Conservation (phyloP, 352 stramenopile genomes). For the Blastocystis sp. region DNA sequence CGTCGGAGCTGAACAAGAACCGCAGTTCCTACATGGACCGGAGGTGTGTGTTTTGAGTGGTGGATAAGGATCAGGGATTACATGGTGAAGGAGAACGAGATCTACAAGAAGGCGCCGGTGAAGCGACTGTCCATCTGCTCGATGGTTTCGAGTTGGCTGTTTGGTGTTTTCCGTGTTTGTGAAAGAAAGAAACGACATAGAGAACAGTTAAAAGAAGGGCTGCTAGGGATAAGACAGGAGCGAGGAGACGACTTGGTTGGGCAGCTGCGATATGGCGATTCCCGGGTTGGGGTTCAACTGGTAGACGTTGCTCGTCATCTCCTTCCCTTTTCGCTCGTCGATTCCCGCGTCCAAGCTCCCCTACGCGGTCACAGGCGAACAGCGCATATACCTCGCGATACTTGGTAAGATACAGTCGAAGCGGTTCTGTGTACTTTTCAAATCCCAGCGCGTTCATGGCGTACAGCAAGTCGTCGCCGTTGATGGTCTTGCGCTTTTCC, state of each 20-base stretch:
- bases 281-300: background rate
- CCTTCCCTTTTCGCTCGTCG: background rate
- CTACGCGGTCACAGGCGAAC: background rate
- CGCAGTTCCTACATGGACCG: background rate
- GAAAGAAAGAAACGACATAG: background rate
- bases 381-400: conserved; percentile 83
- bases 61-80: background rate
- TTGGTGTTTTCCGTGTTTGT: conserved; percentile 34
- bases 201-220: background rate
- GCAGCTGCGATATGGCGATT: background rate
- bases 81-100: conserved; percentile 35
- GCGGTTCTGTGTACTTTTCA: conserved; percentile 96
- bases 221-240: background rate
- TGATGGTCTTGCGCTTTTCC: conserved; percentile 99
- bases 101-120: conserved; percentile 31
- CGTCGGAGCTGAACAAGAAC: background rate
- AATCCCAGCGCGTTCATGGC: conserved; percentile 98
- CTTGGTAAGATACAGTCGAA: conserved; percentile 97
- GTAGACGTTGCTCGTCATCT: background rate
- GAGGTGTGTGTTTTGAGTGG: background rate
- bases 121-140: background rate
- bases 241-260: background rate
- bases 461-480: conserved; percentile 98
- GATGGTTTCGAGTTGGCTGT: conserved; percentile 10
- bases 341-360: conserved; percentile 11